A percentile compares a stretch with the other conserved stretches of the same genome.
Evolutionary conservation across 1,139 yeast species (phyloP).

Genomic region (Lodderomyces beijingensis): DNA sequence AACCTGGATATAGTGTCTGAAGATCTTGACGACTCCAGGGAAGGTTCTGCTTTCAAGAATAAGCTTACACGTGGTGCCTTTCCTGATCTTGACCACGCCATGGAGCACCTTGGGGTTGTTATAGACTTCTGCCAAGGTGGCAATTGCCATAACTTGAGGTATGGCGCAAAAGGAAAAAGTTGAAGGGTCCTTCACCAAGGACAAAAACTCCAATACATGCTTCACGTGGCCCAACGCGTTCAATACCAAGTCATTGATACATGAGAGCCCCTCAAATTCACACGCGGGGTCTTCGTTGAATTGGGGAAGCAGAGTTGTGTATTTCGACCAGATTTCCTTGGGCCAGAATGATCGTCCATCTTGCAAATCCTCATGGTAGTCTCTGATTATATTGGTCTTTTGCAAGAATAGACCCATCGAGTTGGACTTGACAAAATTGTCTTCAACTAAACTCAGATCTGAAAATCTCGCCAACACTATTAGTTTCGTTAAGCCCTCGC

Average conservation of each 20-base stretch:
- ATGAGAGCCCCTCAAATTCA: slow-evolving; percentile 55
- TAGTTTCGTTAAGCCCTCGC: slow-evolving; percentile 87
- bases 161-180: slow-evolving; percentile 90
- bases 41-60: slow-evolving; percentile 72
- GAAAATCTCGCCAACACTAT: slow-evolving; percentile 67
- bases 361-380: slow-evolving; percentile 84
- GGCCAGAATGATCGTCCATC: slow-evolving; percentile 99
- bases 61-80: slow-evolving; percentile 81
- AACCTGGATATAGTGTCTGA: slow-evolving; percentile 65
- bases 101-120: slow-evolving; percentile 74
- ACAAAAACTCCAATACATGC: slow-evolving; percentile 72
- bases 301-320: slow-evolving; percentile 59
- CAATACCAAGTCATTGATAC: slow-evolving; percentile 78
- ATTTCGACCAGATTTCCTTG: slow-evolving; percentile 82
- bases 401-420: slow-evolving; percentile 96
- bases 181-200: slow-evolving; percentile 76
- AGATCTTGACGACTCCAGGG: slow-evolving; percentile 70
- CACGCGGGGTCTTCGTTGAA: slow-evolving; percentile 45
- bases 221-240: slow-evolving; percentile 76
- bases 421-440: slow-evolving; percentile 57
- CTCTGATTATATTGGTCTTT: slow-evolving; percentile 93
- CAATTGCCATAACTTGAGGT: slow-evolving; percentile 98
- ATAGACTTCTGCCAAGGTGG: slow-evolving; percentile 82
- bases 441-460: slow-evolving; percentile 44
- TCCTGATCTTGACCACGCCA: slow-evolving; percentile 78